Conservation (phyloP, 176 grass and related monocot genomes). For the Triticum urartu region DNA sequence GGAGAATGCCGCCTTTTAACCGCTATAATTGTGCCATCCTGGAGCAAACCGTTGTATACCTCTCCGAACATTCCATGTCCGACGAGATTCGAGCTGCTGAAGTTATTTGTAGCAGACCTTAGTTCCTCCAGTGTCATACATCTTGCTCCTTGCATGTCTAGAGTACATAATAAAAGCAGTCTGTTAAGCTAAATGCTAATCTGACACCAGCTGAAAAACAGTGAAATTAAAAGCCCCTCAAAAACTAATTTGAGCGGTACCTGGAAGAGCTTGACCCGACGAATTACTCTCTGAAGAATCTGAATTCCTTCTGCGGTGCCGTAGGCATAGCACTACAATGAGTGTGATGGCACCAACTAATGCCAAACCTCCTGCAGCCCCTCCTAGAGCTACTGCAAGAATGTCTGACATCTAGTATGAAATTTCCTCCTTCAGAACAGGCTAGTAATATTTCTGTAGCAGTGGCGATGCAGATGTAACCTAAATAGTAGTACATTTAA, state of each 20-base stretch:
- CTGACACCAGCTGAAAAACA: conserved; percentile 15
- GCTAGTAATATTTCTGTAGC: conserved; percentile 21
- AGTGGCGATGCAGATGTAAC: conserved; percentile 30
- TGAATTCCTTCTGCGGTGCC: conserved; percentile 38
- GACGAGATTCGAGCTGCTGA: conserved; percentile 62
- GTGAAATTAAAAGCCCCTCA: neutral
- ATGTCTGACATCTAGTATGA: conserved; percentile 75
- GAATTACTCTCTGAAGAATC: conserved; percentile 80
- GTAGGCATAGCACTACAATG: conserved; percentile 44
- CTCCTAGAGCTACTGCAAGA: conserved; percentile 82
- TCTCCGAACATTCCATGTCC: conserved; percentile 88
- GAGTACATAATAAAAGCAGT: neutral
- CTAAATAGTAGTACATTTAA: conserved; percentile 25
- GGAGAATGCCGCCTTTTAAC: conserved; percentile 77
- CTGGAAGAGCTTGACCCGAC: conserved; percentile 65
- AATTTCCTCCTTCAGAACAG: conserved; percentile 45
- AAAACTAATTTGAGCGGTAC: conserved; percentile 39
- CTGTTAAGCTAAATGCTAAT: conserved; percentile 14
- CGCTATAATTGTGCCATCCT: conserved; percentile 79
- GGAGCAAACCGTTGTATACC: conserved; percentile 88
- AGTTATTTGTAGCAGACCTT: conserved; percentile 73
- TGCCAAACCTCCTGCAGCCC: conserved; percentile 73
- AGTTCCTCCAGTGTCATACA: conserved; percentile 70
- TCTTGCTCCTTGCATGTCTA: conserved; percentile 58
- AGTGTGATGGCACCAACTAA: conserved; percentile 44